These are phyloP conservation scores for Phytopythium ostracodes DNA, from an alignment of 352 stramenopile genomes.

Conservation along the genomic window DNA sequence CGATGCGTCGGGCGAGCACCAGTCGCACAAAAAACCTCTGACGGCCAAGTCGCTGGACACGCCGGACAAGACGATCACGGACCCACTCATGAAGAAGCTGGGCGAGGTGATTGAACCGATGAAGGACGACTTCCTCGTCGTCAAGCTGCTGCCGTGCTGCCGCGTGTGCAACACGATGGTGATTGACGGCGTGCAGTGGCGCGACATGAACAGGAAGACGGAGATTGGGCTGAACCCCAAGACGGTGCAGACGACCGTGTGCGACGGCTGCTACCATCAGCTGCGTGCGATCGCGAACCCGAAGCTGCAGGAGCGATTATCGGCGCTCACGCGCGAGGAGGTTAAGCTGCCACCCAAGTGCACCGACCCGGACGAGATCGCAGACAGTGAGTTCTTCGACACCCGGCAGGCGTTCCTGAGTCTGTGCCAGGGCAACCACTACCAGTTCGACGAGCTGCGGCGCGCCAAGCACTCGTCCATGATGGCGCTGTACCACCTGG, in stretches of 20 bases:
- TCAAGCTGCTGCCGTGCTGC: constrained; percentile 84
- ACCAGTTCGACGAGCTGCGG: constrained; percentile 98
- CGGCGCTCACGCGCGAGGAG: constrained; percentile 44
- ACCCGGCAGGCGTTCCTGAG: constrained; percentile 97
- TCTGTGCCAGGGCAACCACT: constrained; percentile 96
- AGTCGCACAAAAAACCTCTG: constrained; percentile 12
- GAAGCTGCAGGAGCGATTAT: constrained; percentile 43
- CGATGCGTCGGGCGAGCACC: constrained; percentile 11
- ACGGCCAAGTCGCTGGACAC: constrained; percentile 60
- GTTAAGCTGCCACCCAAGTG: constrained; percentile 70
- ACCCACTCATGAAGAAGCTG: constrained; percentile 83
- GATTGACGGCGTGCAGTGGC: constrained; percentile 64
- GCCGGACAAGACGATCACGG: constrained; percentile 59
- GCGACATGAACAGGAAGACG: constrained; percentile 57
- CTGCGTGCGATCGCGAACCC: constrained; percentile 41
- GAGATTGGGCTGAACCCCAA: constrained; percentile 60
- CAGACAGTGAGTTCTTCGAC: constrained; percentile 92
- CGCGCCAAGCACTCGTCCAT: constrained; percentile 99
- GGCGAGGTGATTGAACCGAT: constrained; percentile 86
- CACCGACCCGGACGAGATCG: constrained; percentile 74
- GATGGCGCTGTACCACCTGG: constrained; percentile 99
- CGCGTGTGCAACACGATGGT: constrained; percentile 74
- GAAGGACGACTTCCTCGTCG: constrained; percentile 89
- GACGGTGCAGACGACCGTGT: constrained; percentile 68
- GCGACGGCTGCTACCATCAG: constrained; percentile 78